Percentiles rank a stretch among this genome's conserved stretches.
Evolutionary conservation across 495 filamentous ascomycete genomes (phyloP).

Genomic region (Saxophila tyrrhenica): DNA sequence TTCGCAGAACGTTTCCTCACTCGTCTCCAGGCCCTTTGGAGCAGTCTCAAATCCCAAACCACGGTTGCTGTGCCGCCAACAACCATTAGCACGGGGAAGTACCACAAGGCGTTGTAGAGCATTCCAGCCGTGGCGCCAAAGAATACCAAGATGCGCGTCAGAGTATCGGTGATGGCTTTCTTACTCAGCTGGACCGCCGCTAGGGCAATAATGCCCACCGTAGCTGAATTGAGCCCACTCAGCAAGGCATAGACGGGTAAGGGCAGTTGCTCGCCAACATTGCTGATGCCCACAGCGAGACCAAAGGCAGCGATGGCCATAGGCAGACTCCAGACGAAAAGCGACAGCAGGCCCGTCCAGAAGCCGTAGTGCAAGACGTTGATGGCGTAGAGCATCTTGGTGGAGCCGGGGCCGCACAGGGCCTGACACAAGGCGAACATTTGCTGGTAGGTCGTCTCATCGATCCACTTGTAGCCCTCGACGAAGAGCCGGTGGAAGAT

Average conservation of each 20-base stretch:
- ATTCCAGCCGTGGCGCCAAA: constrained; percentile 58
- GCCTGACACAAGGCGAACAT: constrained; percentile 70
- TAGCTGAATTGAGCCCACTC: constrained; percentile 66
- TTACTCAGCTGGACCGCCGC: constrained; percentile 63
- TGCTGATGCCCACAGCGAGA: constrained; percentile 55
- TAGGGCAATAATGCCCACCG: constrained; percentile 68
- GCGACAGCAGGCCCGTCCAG: constrained; percentile 48
- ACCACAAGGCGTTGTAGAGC: constrained; percentile 71
- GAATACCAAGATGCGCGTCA: constrained; percentile 60
- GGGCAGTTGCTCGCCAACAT: constrained; percentile 50
- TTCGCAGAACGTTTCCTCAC: too few species aligned
- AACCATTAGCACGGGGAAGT: constrained; percentile 64
- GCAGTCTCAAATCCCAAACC: constrained; percentile 50
- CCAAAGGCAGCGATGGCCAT: constrained; percentile 70
- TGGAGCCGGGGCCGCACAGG: constrained; percentile 63
- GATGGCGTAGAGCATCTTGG: constrained; percentile 72
- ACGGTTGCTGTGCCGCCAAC: constrained; percentile 44
- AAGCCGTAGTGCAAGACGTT: constrained; percentile 55
- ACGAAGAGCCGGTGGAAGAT: constrained; percentile 54
- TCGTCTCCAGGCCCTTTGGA: constrained; percentile 27
- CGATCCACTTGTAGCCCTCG: constrained; percentile 52
- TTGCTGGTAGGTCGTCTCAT: constrained; percentile 72
- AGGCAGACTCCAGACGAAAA: constrained; percentile 65
- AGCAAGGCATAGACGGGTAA: constrained; percentile 59
- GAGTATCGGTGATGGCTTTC: constrained; percentile 62